Evolutionary conservation across 768 basidiomycete genomes (phyloP).

Genomic region (Auricularia cornea): DNA sequence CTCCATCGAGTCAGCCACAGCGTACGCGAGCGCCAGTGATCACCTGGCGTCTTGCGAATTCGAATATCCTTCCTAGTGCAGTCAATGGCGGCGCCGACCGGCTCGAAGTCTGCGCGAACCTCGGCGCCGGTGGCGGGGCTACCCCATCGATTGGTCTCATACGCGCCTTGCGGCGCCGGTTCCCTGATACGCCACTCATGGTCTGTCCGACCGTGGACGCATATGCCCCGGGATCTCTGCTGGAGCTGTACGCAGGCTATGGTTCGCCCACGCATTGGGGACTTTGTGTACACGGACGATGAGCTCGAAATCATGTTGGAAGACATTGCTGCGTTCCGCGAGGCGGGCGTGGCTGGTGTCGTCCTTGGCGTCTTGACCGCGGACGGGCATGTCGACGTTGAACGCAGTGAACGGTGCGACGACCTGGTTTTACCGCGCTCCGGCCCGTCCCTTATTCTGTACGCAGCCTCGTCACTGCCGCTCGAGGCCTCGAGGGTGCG

Average conservation of each 20-base stretch:
- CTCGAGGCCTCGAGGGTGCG: slow-evolving; percentile 55
- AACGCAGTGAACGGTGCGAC: slow-evolving; percentile 45
- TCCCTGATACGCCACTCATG: slow-evolving; percentile 56
- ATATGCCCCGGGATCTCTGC: neutral
- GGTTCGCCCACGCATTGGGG: slow-evolving; percentile 72
- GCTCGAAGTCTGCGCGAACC: slow-evolving; percentile 67
- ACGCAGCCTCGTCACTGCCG: slow-evolving; percentile 46
- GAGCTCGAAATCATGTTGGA: slow-evolving; percentile 69
- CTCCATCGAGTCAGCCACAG: slow-evolving; percentile 61
- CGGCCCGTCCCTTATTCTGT: neutral
- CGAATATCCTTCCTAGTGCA: slow-evolving; percentile 39
- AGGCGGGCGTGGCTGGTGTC: slow-evolving; percentile 55
- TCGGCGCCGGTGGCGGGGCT: slow-evolving; percentile 68
- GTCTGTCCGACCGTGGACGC: slow-evolving; percentile 27
- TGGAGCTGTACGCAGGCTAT: slow-evolving; percentile 43
- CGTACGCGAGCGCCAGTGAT: slow-evolving; percentile 30
- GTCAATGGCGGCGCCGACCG: slow-evolving; percentile 63
- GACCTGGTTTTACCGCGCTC: neutral
- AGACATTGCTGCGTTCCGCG: slow-evolving; percentile 51
- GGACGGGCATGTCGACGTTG: slow-evolving; percentile 52
- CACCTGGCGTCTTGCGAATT: neutral
- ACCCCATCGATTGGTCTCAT: slow-evolving; percentile 76
- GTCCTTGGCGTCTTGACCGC: slow-evolving; percentile 54
- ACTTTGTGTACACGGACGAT: slow-evolving; percentile 61
- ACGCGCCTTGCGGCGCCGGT: slow-evolving; percentile 41